These are phyloP conservation scores for Trichoderma gamsii DNA, from an alignment of 495 filamentous ascomycete species.

Conservation along the genomic window DNA sequence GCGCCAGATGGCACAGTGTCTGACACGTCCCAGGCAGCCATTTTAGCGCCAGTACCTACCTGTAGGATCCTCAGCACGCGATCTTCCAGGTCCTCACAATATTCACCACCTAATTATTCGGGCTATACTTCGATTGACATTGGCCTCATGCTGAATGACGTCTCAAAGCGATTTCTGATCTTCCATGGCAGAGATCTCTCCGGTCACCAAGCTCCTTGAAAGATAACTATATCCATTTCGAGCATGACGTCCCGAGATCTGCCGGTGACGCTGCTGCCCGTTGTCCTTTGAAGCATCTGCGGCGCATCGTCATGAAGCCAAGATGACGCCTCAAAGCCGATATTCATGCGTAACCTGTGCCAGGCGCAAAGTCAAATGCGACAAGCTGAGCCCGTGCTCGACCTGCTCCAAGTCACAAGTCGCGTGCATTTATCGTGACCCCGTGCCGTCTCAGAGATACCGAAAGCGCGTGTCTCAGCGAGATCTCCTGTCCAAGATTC, in stretches of 20 bases:
- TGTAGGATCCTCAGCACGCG: too few species aligned
- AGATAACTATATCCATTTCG: too few species aligned
- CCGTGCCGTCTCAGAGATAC: slow-evolving; percentile 31
- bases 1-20: too few species aligned
- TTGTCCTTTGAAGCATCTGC: neutral
- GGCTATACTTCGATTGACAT: too few species aligned
- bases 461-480: slow-evolving; percentile 26
- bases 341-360: slow-evolving; percentile 22
- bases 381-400: slow-evolving; percentile 34
- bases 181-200: too few species aligned
- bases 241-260: neutral
- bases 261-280: neutral
- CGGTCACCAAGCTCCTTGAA: too few species aligned
- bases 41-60: too few species aligned
- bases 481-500: slow-evolving; percentile 18
- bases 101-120: too few species aligned
- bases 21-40: too few species aligned
- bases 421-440: slow-evolving; percentile 34
- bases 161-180: too few species aligned
- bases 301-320: neutral
- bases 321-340: slow-evolving; percentile 8
- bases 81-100: too few species aligned
- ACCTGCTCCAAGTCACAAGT: slow-evolving; percentile 31
- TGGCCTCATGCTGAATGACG: too few species aligned
- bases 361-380: slow-evolving; percentile 29